phyloP scores from a whole-genome alignment of 2,329 filamentous ascomycete genomes.

The Arthrinium puccinioides region DNA sequence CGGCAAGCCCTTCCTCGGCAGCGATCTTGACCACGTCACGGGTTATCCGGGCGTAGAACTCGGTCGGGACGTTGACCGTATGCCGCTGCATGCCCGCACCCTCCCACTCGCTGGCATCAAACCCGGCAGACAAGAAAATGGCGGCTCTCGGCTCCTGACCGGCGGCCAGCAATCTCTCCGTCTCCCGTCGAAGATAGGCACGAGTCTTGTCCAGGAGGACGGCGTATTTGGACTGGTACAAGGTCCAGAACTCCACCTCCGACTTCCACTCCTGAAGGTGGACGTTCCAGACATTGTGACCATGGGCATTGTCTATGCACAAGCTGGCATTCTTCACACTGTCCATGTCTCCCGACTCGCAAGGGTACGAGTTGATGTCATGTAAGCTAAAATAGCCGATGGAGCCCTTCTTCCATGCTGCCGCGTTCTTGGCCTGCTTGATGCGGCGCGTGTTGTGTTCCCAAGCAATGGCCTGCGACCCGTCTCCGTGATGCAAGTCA shows the following conservation, averaged over 20 bases:
- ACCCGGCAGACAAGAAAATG: constrained; percentile 92
- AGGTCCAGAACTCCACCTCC: constrained; percentile 75
- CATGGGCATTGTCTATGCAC: constrained; percentile 89
- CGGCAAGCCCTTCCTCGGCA: constrained; percentile 67
- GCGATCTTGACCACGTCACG: constrained; percentile 78
- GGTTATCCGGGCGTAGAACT: constrained; percentile 90
- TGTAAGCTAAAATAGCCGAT: constrained; percentile 97
- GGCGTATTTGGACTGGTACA: constrained; percentile 76
- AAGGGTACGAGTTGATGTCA: constrained; percentile 98
- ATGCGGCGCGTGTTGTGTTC: constrained; percentile 70
- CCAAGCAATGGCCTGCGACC: constrained; percentile 94
- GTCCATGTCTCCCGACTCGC: constrained; percentile 85
- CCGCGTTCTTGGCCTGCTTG: constrained; percentile 59
- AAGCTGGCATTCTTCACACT: constrained; percentile 92
- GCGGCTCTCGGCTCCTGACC: constrained; percentile 67
- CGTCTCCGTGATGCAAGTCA: constrained; percentile 86
- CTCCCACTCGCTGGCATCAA: constrained; percentile 96
- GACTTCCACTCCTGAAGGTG: constrained; percentile 85
- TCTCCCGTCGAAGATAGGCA: constrained; percentile 66
- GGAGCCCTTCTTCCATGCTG: constrained; percentile 71
- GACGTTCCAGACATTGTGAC: constrained; percentile 93
- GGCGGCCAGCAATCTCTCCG: constrained; percentile 52
- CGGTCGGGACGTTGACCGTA: constrained; percentile 89
- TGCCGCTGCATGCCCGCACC: constrained; percentile 90
- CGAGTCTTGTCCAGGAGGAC: constrained; percentile 75